A percentile compares a stretch with the other conserved stretches of the same genome.
Evolutionary conservation across 768 basidiomycete genomes (phyloP).

Genomic region (Panellus pusillus): DNA sequence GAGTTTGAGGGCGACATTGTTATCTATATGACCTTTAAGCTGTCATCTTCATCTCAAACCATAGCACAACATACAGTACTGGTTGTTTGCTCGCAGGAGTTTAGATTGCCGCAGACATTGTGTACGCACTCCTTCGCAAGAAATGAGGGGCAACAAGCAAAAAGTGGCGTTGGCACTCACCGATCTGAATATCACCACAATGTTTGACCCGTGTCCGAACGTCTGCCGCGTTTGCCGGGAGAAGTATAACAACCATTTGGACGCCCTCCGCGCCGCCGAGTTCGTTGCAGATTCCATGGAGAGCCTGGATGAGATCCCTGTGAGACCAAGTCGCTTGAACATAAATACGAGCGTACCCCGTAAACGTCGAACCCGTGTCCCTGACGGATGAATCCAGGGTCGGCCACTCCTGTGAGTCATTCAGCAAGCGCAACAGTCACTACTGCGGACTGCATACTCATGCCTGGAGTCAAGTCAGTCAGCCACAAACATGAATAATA

Average conservation of each 20-base stretch:
- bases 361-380: neutral
- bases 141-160: neutral
- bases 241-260: constrained; percentile 40
- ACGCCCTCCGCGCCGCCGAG: neutral
- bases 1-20: constrained; percentile 24
- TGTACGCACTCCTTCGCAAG: constrained; percentile 27
- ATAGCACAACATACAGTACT: constrained; percentile 26
- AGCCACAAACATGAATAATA: neutral
- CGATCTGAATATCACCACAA: constrained; percentile 37
- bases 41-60: too few relatives aligned
- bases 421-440: neutral
- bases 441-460: neutral
- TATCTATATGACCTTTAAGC: too few relatives aligned
- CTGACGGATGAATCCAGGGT: neutral
- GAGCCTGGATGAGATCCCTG: neutral
- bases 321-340: neutral
- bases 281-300: neutral
- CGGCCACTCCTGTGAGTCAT: neutral
- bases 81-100: constrained; percentile 25
- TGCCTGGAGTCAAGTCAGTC: constrained; percentile 2
- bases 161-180: neutral
- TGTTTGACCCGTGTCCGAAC: constrained; percentile 42
- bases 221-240: constrained; percentile 42
- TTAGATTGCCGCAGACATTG: constrained; percentile 37
- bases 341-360: neutral